phyloP scores from a whole-genome alignment of 768 basidiomycete species.

The Gloeophyllum trabeum region DNA sequence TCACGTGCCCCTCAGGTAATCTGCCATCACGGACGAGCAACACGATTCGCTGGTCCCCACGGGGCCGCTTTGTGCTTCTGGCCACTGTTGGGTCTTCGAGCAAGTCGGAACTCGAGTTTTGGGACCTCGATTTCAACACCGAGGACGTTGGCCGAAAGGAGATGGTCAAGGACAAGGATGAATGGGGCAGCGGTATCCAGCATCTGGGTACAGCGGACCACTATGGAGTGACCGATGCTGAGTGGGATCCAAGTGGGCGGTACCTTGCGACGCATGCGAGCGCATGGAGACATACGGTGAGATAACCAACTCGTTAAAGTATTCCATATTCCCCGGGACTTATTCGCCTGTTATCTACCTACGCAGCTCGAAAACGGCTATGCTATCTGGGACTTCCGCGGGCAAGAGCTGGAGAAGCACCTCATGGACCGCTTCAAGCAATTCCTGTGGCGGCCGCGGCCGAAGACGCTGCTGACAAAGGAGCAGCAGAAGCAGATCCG shows the following conservation, averaged over 20 bases:
- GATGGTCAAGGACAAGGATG: constrained; percentile 46
- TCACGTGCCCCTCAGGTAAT: constrained; percentile 35
- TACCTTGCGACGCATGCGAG: constrained; percentile 90
- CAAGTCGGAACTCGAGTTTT: constrained; percentile 98
- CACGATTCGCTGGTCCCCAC: constrained; percentile 93
- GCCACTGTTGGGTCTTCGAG: constrained; percentile 91
- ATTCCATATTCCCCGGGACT: background rate
- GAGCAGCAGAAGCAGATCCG: constrained; percentile 83
- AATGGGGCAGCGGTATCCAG: constrained; percentile 83
- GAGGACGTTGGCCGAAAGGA: constrained; percentile 47
- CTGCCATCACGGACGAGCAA: constrained; percentile 81
- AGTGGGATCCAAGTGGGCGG: constrained; percentile 97
- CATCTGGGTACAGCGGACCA: constrained; percentile 83
- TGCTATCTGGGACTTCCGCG: constrained; percentile 96
- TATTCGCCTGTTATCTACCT: background rate
- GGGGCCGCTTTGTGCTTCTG: constrained; percentile 90
- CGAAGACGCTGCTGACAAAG: constrained; percentile 73
- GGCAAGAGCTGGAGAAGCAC: constrained; percentile 86
- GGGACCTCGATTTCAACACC: constrained; percentile 88
- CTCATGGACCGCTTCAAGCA: constrained; percentile 96
- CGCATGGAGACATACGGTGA: constrained; percentile 88
- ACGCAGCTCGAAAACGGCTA: constrained; percentile 90
- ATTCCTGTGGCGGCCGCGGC: constrained; percentile 97
- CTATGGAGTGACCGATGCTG: constrained; percentile 94
- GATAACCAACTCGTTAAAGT: too few species aligned